Evolutionary conservation across 768 basidiomycete genomes (phyloP).

Genomic region (Rhizopogon sp.): DNA sequence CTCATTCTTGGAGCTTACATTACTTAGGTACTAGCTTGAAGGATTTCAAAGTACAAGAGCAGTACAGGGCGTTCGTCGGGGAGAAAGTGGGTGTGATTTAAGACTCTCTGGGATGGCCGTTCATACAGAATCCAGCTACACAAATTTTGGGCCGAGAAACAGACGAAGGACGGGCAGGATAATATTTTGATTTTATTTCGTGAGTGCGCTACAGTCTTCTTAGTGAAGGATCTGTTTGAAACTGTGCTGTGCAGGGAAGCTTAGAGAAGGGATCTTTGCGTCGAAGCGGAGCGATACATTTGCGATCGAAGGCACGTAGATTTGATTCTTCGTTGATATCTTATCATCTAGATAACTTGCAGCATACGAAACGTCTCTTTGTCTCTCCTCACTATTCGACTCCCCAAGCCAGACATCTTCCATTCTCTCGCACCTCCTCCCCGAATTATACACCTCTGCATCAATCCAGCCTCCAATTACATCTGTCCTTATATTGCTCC

Average conservation of each 20-base stretch:
- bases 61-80: conserved; percentile 61
- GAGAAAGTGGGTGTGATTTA: conserved; percentile 59
- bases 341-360: conserved; percentile 1
- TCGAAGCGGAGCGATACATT: conserved; percentile 56
- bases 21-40: conserved; percentile 50
- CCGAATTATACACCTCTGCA: conserved; percentile 36
- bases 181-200: conserved; percentile 73
- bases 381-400: conserved; percentile 58
- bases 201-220: conserved; percentile 29
- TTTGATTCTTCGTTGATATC: background rate
- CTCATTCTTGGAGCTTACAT: background rate
- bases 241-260: conserved; percentile 48
- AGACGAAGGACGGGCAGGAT: conserved; percentile 49
- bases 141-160: conserved; percentile 18
- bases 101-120: conserved; percentile 39
- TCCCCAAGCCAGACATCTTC: conserved; percentile 57
- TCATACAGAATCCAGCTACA: conserved; percentile 13
- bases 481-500: conserved; percentile 42
- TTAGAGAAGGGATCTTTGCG: conserved; percentile 68
- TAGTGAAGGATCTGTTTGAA: background rate
- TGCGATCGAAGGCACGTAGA: conserved; percentile 56
- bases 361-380: conserved; percentile 76
- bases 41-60: conserved; percentile 52
- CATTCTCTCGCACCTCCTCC: conserved; percentile 56
- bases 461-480: conserved; percentile 11